Percentiles rank a stretch among this genome's conserved stretches.
Conservation (phyloP, 2,329 filamentous ascomycete genomes). For the Exophiala mesophila region DNA sequence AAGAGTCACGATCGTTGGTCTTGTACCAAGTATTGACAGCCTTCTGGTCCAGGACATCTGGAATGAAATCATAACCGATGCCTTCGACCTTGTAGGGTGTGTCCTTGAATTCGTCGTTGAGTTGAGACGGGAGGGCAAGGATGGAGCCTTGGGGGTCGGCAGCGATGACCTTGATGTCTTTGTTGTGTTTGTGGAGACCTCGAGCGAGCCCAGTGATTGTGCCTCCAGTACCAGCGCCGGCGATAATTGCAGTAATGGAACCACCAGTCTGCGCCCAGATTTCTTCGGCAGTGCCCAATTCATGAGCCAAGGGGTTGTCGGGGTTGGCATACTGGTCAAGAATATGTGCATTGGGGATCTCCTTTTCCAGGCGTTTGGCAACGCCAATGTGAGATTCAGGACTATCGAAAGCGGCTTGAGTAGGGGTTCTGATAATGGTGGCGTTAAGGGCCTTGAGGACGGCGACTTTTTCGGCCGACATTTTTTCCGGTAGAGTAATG, state of each 20-base stretch:
- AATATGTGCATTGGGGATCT: conserved; percentile 95
- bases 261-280: conserved; percentile 89
- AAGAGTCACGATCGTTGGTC: conserved; percentile 88
- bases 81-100: conserved; percentile 96
- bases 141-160: conserved; percentile 92
- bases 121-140: conserved; percentile 69
- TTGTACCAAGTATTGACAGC: conserved; percentile 95
- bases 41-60: conserved; percentile 79
- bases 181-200: conserved; percentile 82
- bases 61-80: conserved; percentile 97
- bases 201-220: conserved; percentile 86
- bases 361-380: conserved; percentile 81
- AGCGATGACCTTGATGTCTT: conserved; percentile 78
- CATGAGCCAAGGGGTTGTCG: conserved; percentile 91
- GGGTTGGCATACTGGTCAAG: conserved; percentile 90
- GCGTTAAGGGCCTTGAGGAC: conserved; percentile 90
- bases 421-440: conserved; percentile 96
- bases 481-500: conserved; percentile 98
- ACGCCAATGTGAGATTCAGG: conserved; percentile 98
- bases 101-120: conserved; percentile 78
- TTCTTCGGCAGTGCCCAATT: conserved; percentile 90
- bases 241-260: conserved; percentile 75
- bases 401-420: conserved; percentile 87
- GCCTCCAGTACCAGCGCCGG: conserved; percentile 90
- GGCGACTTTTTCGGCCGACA: conserved; percentile 97